Evolutionary conservation across 441 rosid genomes (phyloP), one percentile per base, ranked within the genome.

Genomic region (Rhodomyrtus psidioides): DNA sequence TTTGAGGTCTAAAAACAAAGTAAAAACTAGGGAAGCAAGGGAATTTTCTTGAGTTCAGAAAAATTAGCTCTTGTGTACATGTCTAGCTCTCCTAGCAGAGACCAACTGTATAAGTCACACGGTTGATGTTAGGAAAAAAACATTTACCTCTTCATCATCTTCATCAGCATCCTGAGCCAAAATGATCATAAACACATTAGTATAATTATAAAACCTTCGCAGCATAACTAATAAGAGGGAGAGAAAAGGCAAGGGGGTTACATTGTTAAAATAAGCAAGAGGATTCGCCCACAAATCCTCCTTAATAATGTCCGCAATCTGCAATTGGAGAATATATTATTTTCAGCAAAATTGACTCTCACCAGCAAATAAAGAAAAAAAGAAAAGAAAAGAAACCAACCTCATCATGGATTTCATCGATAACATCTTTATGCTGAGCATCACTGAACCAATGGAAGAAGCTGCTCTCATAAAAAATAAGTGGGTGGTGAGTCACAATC

Each of bases 271-370:
- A 87, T 88, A 90, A 84, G 86, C 88, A 82, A 90, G 88, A 28
- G 91, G 91, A 84, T 88, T 88, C 28, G 91, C 88, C 91, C 91
- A 87, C 55, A 90, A 84, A 82, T 90, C 90, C 87, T 90, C 90
- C 84, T 90, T 90, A 58, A 90, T 88, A 44, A 88, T 86, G 58
- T 90, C 91, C 10, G 91, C 91, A 82, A 88, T 87, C 91, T 90
- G 90, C 85, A 88, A 26, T 57, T 55, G 23, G 28, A 30, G 76
- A 56, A 84, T 46, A 27, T 79, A 62, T 46, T 44, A 82, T 26
- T 30, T 53, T 26, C 44, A 60, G 55, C 19, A 58, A 10, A 30
- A 59, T 17, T 12, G 24, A 74, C n/a, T 15, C 53, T 26, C 4
- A 5, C 51, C 39, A 30, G 53, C 53, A 53, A 75, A 79, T 15